These are phyloP conservation scores for Euphorbia tirucalli DNA, from an alignment of 345 rosid genomes.

Conservation along the genomic window DNA sequence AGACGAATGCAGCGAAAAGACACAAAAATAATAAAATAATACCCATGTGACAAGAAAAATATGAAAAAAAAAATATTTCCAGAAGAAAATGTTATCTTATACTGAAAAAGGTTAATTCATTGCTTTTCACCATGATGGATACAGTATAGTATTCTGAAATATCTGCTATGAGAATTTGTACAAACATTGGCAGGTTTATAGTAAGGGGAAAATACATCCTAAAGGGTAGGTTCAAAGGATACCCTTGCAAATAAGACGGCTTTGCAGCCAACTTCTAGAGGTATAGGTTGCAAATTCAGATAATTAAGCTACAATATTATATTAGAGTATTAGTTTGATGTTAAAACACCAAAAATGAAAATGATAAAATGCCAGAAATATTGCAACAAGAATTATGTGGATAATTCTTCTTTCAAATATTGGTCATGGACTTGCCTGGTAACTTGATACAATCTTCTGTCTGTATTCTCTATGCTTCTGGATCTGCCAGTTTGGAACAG, in stretches of 20 bases:
- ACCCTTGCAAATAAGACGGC: background rate
- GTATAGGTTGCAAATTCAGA: too few relatives aligned
- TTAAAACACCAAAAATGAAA: too few relatives aligned
- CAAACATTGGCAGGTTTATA: background rate
- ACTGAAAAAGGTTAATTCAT: background rate
- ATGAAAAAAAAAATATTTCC: background rate
- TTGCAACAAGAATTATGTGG: too few relatives aligned
- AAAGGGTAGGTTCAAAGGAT: background rate
- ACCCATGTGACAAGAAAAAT: background rate
- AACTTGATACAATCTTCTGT: conserved; percentile 24
- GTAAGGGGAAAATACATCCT: background rate
- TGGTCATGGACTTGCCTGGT: too few relatives aligned
- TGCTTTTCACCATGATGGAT: conserved; percentile 1
- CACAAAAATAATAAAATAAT: background rate
- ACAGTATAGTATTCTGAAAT: background rate
- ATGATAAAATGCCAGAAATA: too few relatives aligned
- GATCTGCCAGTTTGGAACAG: conserved; percentile 15
- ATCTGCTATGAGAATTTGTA: background rate
- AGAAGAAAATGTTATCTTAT: background rate
- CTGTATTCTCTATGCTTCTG: conserved; percentile 32
- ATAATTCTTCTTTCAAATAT: too few relatives aligned
- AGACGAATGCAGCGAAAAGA: background rate
- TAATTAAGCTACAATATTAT: too few relatives aligned
- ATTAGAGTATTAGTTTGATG: too few relatives aligned
- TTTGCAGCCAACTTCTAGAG: background rate